A percentile compares a stretch with the other conserved stretches of the same genome.
These are phyloP conservation scores for Marasmius fiardii DNA, from an alignment of 1,284 basidiomycete species.

Conservation along the genomic window DNA sequence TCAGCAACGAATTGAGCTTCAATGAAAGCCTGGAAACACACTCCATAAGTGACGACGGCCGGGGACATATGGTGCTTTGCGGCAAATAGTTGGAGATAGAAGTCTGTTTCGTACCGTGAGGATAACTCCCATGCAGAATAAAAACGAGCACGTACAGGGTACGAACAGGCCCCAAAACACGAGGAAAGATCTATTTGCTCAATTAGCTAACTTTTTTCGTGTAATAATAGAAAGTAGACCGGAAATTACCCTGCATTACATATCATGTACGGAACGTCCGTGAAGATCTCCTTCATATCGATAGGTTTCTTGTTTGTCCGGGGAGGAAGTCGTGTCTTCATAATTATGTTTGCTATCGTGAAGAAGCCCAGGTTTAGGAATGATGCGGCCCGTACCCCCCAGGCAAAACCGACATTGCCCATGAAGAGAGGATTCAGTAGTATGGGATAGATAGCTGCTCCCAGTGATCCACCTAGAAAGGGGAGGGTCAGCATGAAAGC, in stretches of 20 bases:
- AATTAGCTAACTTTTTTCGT: not conserved
- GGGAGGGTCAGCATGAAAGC: not conserved
- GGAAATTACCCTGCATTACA: constrained; percentile 12
- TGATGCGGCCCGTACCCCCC: constrained; percentile 22
- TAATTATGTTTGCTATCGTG: constrained; percentile 21
- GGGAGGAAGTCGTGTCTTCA: constrained; percentile 21
- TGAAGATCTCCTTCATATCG: constrained; percentile 14
- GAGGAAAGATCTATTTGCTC: constrained; percentile 12
- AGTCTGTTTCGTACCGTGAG: constrained; percentile 24
- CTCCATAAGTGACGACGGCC: constrained; percentile 33
- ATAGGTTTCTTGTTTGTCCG: constrained; percentile 8
- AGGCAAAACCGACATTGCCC: constrained; percentile 24
- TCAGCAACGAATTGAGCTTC: not conserved
- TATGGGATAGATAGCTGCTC: constrained; percentile 33
- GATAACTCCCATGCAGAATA: not conserved
- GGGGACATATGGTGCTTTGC: constrained; percentile 30
- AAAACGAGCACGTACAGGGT: constrained; percentile 11
- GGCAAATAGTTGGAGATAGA: constrained; percentile 43
- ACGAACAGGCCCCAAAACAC: constrained; percentile 20
- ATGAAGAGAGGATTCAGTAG: constrained; percentile 33
- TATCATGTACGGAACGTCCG: constrained; percentile 18
- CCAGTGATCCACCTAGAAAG: constrained; percentile 21
- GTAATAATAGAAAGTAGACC: constrained; percentile 3
- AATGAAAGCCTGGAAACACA: not conserved
- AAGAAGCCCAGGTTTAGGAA: constrained; percentile 18